Evolutionary conservation across 352 stramenopile species (phyloP).

Genomic region (Globisporangium parvum): DNA sequence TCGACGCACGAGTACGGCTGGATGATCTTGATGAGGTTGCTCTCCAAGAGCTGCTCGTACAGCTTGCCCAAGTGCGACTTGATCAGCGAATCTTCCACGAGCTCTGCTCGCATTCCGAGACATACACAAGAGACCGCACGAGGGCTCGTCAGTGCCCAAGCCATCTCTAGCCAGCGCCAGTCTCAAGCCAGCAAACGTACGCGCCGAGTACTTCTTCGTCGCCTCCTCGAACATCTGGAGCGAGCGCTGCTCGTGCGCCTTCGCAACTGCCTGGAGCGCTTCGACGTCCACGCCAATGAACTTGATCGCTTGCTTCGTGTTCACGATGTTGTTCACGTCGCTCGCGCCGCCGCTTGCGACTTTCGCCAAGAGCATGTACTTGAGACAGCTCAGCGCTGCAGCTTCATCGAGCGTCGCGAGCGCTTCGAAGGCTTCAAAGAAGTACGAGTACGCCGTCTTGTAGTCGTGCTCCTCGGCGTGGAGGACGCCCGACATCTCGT

Average conservation of each 20-base stretch:
- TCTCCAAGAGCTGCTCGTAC: slow-evolving; percentile 97
- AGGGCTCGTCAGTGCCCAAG: too few species aligned
- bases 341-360: slow-evolving; percentile 89
- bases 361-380: slow-evolving; percentile 99
- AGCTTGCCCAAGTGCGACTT: slow-evolving; percentile 95
- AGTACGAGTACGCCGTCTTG: slow-evolving; percentile 99
- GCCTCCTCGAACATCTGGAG: slow-evolving; percentile 86
- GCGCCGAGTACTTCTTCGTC: slow-evolving; percentile 85
- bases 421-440: slow-evolving; percentile 97
- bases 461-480: slow-evolving; percentile 98
- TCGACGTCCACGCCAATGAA: slow-evolving; percentile 95
- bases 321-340: slow-evolving; percentile 95
- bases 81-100: slow-evolving; percentile 84
- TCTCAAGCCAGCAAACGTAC: slow-evolving; percentile 24
- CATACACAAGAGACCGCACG: not conserved
- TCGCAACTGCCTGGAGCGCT: slow-evolving; percentile 94
- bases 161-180: not conserved
- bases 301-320: slow-evolving; percentile 95
- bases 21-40: slow-evolving; percentile 99
- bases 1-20: slow-evolving; percentile 97
- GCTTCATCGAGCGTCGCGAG: slow-evolving; percentile 90
- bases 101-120: slow-evolving; percentile 54
- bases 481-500: slow-evolving; percentile 96
- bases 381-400: slow-evolving; percentile 86
- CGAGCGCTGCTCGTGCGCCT: slow-evolving; percentile 92